phyloP scores from a whole-genome alignment of 176 grass and related monocot species.

The Oryza australiensis region DNA sequence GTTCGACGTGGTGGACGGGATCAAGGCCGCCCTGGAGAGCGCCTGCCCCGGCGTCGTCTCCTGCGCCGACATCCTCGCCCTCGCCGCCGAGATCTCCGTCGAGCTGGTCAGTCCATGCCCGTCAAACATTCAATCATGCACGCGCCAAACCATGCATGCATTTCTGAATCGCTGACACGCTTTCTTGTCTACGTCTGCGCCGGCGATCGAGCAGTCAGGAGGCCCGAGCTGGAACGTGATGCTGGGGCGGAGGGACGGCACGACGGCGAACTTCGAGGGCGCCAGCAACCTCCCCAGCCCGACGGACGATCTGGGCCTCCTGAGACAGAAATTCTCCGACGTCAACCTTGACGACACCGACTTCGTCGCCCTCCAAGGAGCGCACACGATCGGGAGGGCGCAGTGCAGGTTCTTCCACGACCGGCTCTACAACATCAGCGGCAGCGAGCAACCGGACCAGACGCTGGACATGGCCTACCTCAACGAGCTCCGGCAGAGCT shows the following conservation, averaged over 20 bases:
- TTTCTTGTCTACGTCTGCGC: not conserved
- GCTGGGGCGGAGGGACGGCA: constrained; percentile 58
- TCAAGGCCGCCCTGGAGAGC: constrained; percentile 63
- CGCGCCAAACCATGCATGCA: too few species aligned
- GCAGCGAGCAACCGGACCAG: constrained; percentile 45
- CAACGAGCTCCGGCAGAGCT: constrained; percentile 30
- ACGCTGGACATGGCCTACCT: constrained; percentile 52
- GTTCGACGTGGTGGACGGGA: constrained; percentile 64
- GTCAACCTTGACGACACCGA: constrained; percentile 61
- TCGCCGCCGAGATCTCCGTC: constrained; percentile 83
- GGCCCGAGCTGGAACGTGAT: constrained; percentile 64
- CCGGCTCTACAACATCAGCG: constrained; percentile 64
- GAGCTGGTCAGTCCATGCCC: constrained; percentile 38
- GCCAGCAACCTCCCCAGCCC: constrained; percentile 49
- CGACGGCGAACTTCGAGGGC: constrained; percentile 44
- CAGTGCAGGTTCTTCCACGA: constrained; percentile 48
- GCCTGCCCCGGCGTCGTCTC: constrained; percentile 78
- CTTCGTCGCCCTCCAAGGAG: constrained; percentile 71
- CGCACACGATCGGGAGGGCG: constrained; percentile 79
- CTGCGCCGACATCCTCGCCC: constrained; percentile 83
- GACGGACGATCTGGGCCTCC: constrained; percentile 29
- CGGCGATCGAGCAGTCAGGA: constrained; percentile 42
- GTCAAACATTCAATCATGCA: not conserved
- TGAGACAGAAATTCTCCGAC: constrained; percentile 54
- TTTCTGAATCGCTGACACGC: not conserved